These are phyloP conservation scores for Aureobasidium sp. DNA, from an alignment of 2,329 filamentous ascomycete genomes.

Conservation along the genomic window DNA sequence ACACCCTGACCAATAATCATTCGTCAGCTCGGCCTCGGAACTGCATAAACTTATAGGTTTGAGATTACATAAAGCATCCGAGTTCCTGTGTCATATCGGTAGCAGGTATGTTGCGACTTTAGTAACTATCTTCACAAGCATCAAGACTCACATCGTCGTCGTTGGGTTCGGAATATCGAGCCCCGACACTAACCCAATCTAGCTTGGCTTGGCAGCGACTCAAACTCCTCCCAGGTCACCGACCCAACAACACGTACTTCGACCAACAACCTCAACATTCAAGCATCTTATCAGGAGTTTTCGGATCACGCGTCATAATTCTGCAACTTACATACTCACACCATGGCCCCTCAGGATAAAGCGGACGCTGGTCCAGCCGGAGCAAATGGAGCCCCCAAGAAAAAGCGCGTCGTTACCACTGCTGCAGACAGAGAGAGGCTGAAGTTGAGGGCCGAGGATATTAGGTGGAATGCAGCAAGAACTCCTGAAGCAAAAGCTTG, in stretches of 20 bases:
- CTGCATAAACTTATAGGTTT: no score
- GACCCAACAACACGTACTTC: conserved; percentile 8
- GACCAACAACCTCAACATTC: not conserved
- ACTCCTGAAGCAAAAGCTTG: conserved; percentile 10
- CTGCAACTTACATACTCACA: not conserved
- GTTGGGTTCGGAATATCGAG: not conserved
- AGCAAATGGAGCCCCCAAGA: not conserved
- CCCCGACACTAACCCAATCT: not conserved
- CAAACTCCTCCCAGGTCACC: conserved; percentile 6
- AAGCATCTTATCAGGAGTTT: not conserved
- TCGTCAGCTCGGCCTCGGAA: no score
- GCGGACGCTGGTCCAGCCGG: not conserved
- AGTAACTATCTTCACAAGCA: not conserved
- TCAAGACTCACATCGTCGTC: not conserved
- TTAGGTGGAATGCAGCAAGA: conserved; percentile 2
- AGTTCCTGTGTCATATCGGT: not conserved
- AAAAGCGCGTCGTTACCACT: conserved; percentile 8
- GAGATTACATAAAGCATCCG: no score
- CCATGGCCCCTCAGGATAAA: not conserved
- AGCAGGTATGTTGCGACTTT: no score
- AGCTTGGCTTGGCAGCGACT: not conserved
- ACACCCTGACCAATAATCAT: no score
- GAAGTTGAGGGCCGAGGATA: not conserved
- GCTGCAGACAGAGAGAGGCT: conserved; percentile 7
- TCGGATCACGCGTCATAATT: not conserved